Percentiles rank a stretch among this genome's conserved stretches.
Evolutionary conservation across 2,329 filamentous ascomycete species (phyloP).

Genomic region (Elsinoe arachidis): DNA sequence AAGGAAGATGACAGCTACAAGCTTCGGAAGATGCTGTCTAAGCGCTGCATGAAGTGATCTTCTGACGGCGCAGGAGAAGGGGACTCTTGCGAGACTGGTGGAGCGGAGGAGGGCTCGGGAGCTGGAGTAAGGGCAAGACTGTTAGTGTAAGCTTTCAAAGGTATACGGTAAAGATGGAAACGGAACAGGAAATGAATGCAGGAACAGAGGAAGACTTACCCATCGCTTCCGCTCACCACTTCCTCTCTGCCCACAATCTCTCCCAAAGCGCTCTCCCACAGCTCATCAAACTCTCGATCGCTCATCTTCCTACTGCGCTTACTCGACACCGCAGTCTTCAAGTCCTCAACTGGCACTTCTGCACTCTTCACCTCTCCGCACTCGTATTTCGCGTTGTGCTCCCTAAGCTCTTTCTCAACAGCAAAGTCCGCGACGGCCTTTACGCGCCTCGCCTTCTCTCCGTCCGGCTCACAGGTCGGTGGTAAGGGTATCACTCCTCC

Average conservation of each 20-base stretch:
- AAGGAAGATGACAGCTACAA: slow-evolving; percentile 52
- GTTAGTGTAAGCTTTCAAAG: slow-evolving; percentile 56
- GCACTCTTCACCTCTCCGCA: slow-evolving; percentile 66
- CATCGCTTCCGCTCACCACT: slow-evolving; percentile 46
- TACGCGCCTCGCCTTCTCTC: slow-evolving; percentile 79
- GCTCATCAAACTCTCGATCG: slow-evolving; percentile 82
- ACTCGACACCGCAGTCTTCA: slow-evolving; percentile 67
- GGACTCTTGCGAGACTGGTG: slow-evolving; percentile 83
- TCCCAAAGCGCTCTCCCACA: slow-evolving; percentile 66
- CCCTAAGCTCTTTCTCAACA: slow-evolving; percentile 67
- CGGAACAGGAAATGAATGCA: slow-evolving; percentile 18
- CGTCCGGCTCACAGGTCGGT: slow-evolving; percentile 89
- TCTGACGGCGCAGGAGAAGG: slow-evolving; percentile 72
- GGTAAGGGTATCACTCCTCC: slow-evolving; percentile 74
- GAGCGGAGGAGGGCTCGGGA: slow-evolving; percentile 69
- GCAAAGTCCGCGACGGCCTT: slow-evolving; percentile 81
- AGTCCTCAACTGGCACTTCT: slow-evolving; percentile 58
- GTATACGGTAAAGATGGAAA: slow-evolving; percentile 13
- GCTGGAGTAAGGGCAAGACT: slow-evolving; percentile 64
- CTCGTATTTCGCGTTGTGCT: slow-evolving; percentile 80
- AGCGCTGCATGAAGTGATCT: slow-evolving; percentile 69
- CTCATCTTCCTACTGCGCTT: slow-evolving; percentile 76
- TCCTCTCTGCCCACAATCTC: slow-evolving; percentile 59
- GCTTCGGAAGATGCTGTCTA: slow-evolving; percentile 79
- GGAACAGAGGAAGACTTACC: slow-evolving; percentile 42